These are phyloP conservation scores for Phialemoniopsis sp. DNA, from an alignment of 2,329 filamentous ascomycete genomes.

Conservation along the genomic window DNA sequence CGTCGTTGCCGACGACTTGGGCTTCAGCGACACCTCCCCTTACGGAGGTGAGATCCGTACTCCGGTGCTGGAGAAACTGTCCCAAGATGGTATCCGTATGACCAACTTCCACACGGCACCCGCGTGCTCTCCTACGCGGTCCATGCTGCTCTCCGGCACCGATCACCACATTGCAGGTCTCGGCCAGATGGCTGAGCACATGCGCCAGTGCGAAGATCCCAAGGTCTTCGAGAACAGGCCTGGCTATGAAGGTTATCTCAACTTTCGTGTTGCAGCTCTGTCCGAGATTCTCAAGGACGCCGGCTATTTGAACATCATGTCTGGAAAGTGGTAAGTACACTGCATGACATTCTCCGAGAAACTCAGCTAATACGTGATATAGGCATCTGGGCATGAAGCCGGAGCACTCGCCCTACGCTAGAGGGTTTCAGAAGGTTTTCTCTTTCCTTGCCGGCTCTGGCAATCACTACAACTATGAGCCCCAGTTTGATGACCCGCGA, in stretches of 20 bases:
- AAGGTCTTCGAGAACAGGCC: slow-evolving; percentile 28
- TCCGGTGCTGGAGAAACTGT: slow-evolving; percentile 20
- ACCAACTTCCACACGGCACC: slow-evolving; percentile 63
- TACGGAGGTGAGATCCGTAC: slow-evolving; percentile 26
- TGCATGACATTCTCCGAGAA: no score
- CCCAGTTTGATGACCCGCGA: slow-evolving; percentile 22
- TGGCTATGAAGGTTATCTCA: slow-evolving; percentile 61
- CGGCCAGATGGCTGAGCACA: slow-evolving; percentile 21
- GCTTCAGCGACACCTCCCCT: slow-evolving; percentile 23
- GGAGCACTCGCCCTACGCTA: slow-evolving; percentile 48
- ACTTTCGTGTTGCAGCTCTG: slow-evolving; percentile 52
- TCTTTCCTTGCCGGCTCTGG: slow-evolving; percentile 57
- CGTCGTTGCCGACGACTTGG: slow-evolving; percentile 2
- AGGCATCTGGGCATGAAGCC: slow-evolving; percentile 52
- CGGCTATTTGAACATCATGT: slow-evolving; percentile 56
- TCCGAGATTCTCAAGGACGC: slow-evolving; percentile 53
- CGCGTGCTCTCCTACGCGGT: slow-evolving; percentile 60
- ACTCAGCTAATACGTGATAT: no score
- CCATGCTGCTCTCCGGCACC: slow-evolving; percentile 64
- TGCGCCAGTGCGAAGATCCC: no score
- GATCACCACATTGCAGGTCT: slow-evolving; percentile 57
- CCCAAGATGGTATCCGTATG: slow-evolving; percentile 46
- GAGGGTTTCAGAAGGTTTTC: slow-evolving; percentile 57
- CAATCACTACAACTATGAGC: slow-evolving; percentile 50
- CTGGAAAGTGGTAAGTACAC: slow-evolving; percentile 37